Conservation (phyloP, 169 alveolate genomes). For the Cryptosporidium xiaoi region DNA sequence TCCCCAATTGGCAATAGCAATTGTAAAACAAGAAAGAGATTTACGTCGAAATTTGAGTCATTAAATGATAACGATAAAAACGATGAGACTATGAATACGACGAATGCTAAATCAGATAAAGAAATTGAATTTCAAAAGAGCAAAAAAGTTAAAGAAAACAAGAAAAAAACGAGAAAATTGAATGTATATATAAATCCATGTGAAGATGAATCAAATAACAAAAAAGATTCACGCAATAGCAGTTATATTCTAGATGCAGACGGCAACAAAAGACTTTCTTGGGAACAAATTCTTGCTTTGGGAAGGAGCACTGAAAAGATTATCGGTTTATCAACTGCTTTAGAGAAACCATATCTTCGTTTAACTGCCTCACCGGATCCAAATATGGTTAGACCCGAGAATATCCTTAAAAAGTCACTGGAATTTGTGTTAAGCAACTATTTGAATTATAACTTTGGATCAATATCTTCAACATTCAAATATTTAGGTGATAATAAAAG, state of each 20-base stretch:
- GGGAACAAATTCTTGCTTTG: slow-evolving; percentile 72
- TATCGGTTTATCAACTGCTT: slow-evolving; percentile 81
- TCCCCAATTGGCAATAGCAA: not conserved
- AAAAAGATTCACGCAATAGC: not conserved
- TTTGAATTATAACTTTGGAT: slow-evolving; percentile 7
- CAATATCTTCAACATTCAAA: slow-evolving; percentile 34
- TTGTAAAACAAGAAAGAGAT: not conserved
- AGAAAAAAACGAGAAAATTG: not conserved
- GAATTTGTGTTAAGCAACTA: slow-evolving; percentile 75
- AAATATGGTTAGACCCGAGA: slow-evolving; percentile 82
- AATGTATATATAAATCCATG: not conserved
- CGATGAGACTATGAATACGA: not conserved
- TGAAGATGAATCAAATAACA: not conserved
- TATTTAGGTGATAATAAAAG: slow-evolving; percentile 69
- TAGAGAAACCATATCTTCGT: slow-evolving; percentile 85
- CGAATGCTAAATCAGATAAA: too few relatives aligned
- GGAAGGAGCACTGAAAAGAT: slow-evolving; percentile 75
- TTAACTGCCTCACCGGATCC: slow-evolving; percentile 87
- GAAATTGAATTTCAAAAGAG: not conserved
- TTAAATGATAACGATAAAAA: not conserved
- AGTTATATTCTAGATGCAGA: slow-evolving; percentile 40
- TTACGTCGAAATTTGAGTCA: not conserved
- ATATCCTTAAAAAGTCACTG: slow-evolving; percentile 78
- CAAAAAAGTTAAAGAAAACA: slow-evolving; percentile 1
- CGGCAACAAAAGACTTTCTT: slow-evolving; percentile 57